Evolutionary conservation across 2,329 filamentous ascomycete genomes (phyloP).

Genomic region (Pseudogymnoascus sp.): DNA sequence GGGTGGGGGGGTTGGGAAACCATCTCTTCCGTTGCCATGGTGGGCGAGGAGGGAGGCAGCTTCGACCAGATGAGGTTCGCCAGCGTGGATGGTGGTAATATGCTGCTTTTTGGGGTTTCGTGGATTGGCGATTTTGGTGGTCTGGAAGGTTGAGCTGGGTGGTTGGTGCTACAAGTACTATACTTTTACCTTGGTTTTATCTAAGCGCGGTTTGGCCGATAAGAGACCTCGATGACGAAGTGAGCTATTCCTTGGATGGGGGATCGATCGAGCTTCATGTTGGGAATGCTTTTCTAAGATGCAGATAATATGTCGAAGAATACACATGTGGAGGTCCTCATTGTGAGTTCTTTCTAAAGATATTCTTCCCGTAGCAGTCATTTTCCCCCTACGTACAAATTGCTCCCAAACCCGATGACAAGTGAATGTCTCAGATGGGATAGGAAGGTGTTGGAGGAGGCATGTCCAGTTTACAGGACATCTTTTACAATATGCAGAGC

Average conservation of each 20-base stretch:
- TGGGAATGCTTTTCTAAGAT: slow-evolving; percentile 11
- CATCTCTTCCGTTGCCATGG: slow-evolving; percentile 15
- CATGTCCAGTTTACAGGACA: neutral
- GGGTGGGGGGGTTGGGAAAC: slow-evolving; percentile 33
- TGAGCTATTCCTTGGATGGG: neutral
- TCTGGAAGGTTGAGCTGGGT: neutral
- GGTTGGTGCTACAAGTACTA: neutral
- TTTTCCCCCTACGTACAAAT: neutral
- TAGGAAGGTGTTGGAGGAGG: neutral
- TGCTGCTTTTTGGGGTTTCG: neutral
- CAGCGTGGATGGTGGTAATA: slow-evolving; percentile 19
- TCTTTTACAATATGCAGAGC: neutral
- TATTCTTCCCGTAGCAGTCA: neutral
- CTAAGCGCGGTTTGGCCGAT: slow-evolving; percentile 9
- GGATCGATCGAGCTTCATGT: neutral
- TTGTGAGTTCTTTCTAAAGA: slow-evolving; percentile 35
- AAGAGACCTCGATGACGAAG: slow-evolving; percentile 9
- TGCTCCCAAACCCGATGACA: neutral
- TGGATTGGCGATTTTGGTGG: neutral
- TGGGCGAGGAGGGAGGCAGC: slow-evolving; percentile 15
- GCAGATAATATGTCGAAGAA: slow-evolving; percentile 33
- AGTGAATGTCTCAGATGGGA: neutral
- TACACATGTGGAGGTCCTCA: slow-evolving; percentile 47
- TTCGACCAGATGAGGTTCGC: slow-evolving; percentile 25
- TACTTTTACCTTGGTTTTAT: slow-evolving; percentile 3